These are phyloP conservation scores for Stenocarpella maydis DNA, from an alignment of 2,329 filamentous ascomycete species.

Conservation along the genomic window DNA sequence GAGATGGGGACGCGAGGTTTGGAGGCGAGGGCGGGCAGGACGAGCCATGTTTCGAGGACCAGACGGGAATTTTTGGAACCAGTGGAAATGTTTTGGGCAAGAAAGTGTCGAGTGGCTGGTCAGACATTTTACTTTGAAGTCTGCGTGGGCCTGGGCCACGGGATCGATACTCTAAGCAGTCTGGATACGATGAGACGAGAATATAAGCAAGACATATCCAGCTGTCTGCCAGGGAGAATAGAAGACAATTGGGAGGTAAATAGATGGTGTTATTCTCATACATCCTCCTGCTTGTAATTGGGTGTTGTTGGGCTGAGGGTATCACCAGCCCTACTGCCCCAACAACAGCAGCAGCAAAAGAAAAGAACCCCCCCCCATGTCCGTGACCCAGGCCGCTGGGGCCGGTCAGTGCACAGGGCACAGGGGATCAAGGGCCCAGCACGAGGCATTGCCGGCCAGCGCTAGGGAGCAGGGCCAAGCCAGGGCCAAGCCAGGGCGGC, in stretches of 20 bases:
- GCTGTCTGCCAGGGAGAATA: neutral
- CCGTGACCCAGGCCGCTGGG: too few species aligned
- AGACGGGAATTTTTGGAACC: neutral
- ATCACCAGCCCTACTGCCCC: constrained; percentile 25
- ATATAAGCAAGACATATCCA: neutral
- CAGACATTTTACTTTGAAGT: too few species aligned
- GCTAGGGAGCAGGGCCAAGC: neutral
- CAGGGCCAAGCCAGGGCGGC: neutral
- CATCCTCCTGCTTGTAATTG: neutral
- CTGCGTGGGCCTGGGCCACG: neutral
- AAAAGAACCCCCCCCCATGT: neutral
- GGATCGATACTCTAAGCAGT: neutral
- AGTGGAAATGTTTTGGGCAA: neutral
- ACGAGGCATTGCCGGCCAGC: neutral
- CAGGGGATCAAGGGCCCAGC: neutral
- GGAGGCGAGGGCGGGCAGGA: constrained; percentile 11
- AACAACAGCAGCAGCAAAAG: neutral
- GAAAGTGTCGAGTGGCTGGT: neutral
- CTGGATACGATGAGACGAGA: neutral
- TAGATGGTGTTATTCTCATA: too few species aligned
- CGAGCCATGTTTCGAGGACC: constrained; percentile 24
- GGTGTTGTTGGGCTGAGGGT: constrained; percentile 5
- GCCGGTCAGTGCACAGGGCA: too few species aligned
- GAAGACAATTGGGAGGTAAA: neutral
- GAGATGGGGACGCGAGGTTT: constrained; percentile 21